Evolutionary conservation across 148 eudicot species (phyloP).

Genomic region (Beta vulgaris): DNA sequence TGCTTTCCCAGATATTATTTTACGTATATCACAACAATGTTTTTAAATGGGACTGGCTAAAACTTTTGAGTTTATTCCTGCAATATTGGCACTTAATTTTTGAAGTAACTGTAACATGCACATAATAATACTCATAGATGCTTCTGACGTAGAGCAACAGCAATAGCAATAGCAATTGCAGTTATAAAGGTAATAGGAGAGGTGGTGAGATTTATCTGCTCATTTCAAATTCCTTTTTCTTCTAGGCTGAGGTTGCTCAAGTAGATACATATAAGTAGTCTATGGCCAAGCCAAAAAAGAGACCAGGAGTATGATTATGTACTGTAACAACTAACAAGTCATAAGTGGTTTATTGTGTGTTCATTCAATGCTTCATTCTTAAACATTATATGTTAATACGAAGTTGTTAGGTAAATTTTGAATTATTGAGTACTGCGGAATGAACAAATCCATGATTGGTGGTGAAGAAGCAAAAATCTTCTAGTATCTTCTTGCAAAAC

Average conservation of each 20-base stretch:
- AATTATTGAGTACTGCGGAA: not conserved
- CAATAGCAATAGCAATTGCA: not conserved
- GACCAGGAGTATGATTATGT: too few species aligned
- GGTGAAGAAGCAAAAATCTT: not conserved
- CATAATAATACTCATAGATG: too few species aligned
- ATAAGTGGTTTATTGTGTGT: not conserved
- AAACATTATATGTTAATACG: not conserved
- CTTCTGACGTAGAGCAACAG: too few species aligned
- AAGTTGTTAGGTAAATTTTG: not conserved
- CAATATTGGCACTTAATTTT: too few species aligned
- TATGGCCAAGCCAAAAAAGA: not conserved
- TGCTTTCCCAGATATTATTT: too few species aligned
- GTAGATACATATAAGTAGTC: not conserved
- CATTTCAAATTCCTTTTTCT: not conserved
- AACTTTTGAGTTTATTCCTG: too few species aligned
- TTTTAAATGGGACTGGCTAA: too few species aligned
- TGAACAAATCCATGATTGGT: not conserved
- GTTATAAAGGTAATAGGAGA: not conserved
- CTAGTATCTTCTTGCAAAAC: too few species aligned
- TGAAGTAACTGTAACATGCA: too few species aligned
- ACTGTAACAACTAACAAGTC: not conserved
- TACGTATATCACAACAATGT: too few species aligned
- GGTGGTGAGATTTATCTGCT: not conserved
- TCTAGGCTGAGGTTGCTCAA: not conserved
- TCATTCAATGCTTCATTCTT: not conserved